These are phyloP conservation scores for Colletotrichum tanaceti DNA, from an alignment of 2,329 filamentous ascomycete species.

Conservation along the genomic window DNA sequence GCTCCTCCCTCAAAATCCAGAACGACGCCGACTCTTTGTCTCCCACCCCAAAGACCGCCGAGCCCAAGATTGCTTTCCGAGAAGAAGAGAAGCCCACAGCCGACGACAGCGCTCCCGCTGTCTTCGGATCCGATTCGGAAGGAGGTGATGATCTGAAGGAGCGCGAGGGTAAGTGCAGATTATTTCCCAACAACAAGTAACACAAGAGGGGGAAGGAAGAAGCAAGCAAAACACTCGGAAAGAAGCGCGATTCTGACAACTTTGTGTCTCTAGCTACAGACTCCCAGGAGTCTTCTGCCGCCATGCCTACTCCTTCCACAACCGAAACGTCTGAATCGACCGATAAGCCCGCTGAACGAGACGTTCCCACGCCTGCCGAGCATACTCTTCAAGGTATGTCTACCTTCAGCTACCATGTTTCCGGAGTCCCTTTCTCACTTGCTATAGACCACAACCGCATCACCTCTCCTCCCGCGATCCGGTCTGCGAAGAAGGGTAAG, in stretches of 20 bases:
- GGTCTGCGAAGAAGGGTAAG: conserved; percentile 7
- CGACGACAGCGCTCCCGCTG: not conserved
- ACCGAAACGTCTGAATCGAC: conserved; percentile 29
- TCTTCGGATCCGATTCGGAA: not conserved
- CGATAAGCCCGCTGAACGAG: conserved; percentile 32
- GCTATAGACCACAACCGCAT: not conserved
- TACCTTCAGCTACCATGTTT: not conserved
- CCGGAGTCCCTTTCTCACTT: conserved; percentile 3
- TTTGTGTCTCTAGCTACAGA: conserved; percentile 1
- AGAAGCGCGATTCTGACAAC: not conserved
- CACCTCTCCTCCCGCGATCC: conserved; percentile 4
- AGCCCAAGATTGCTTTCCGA: conserved; percentile 9
- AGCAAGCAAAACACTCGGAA: not conserved
- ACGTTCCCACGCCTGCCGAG: not conserved
- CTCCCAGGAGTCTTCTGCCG: conserved; percentile 20
- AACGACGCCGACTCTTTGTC: conserved; percentile 36
- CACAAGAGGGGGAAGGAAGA: no score
- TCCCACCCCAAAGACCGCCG: conserved; percentile 34
- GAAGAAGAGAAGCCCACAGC: conserved; percentile 11
- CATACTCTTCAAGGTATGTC: conserved; percentile 26
- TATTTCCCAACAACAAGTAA: no score
- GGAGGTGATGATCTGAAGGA: conserved; percentile 13
- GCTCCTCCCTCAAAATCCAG: conserved; percentile 41
- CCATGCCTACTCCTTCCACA: conserved; percentile 12
- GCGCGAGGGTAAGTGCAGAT: conserved; percentile 23